Evolutionary conservation across 768 basidiomycete species (phyloP), one percentile per base, ranked within the genome.

Genomic region (Termitomyces sp.): DNA sequence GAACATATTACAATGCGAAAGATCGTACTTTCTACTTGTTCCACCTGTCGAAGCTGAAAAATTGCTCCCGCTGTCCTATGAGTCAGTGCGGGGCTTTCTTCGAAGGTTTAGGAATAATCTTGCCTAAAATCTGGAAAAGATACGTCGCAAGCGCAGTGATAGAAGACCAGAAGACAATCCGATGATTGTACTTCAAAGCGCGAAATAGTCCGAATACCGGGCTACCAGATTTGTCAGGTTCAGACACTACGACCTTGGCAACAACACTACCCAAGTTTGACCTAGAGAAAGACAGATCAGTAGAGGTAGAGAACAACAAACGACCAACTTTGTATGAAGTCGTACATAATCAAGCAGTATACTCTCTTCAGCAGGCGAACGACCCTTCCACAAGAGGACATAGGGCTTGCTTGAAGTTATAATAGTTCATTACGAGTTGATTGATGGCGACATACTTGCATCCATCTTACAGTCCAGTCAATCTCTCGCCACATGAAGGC

Each of bases 281-380:
- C 69, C 84, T 83, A 52, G 53, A 33, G 18, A 26, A 36, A 7
- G 33, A 28, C 8, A 9, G 28, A 60, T 16, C 16, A 60, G 35
- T 50, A 41, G 8, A 20, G 48, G 35, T 50, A 41, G 8, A 20
- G 48, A 20, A 23, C 7, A n/a, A 36, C 46, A 23, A 16, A 28
- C 57, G 26, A 49, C 6, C 4, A 49, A 41, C 50, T 26, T 52
- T 41, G 46, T 23, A 60, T 41, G 55, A 55, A 41, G 54, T 40
- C 83, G 51, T 63, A 87, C 85, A 69, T 89, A 89, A 68, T 89
- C 83, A 28, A 87, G 67, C 18, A 90, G 72, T n/a, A 90, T 68
- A 55, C 82, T 82, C 61, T 84, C 81, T 57, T 84, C 75, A 1
- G 87, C 85, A 2, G 73, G 68, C 1, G 80, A 81, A 60, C 72